phyloP scores from a whole-genome alignment of 2,329 filamentous ascomycete species.

The Sporothrix dimorphospora region DNA sequence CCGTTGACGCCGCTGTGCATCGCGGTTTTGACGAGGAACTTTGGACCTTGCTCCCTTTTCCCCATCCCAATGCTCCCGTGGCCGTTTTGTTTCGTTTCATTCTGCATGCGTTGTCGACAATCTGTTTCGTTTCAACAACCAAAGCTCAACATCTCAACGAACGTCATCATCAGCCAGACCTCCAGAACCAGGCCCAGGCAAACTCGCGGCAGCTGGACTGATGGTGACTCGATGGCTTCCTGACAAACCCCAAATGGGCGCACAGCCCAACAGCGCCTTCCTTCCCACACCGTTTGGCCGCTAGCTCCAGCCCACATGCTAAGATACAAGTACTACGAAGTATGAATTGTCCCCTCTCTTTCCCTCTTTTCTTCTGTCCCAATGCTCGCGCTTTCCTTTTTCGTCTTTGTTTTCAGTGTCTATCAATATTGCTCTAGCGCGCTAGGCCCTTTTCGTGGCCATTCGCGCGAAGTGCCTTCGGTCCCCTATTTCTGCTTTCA shows the following conservation, averaged over 20 bases:
- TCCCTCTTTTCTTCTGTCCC: not conserved
- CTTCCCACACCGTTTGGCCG: not conserved
- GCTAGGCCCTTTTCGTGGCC: conserved; percentile 19
- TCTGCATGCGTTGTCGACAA: too few species aligned
- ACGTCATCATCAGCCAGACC: not conserved
- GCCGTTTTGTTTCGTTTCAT: not conserved
- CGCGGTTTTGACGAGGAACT: not conserved
- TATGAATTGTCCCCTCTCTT: not conserved
- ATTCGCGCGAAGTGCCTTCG: not conserved
- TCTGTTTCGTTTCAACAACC: conserved; percentile 2
- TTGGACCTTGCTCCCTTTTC: not conserved
- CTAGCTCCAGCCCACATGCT: not conserved
- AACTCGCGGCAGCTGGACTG: too few species aligned
- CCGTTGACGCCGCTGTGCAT: not conserved
- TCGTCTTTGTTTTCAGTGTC: conserved; percentile 14
- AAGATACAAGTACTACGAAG: too few species aligned
- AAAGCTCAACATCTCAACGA: not conserved
- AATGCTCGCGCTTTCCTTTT: not conserved
- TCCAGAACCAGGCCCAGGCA: not conserved
- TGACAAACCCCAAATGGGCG: not conserved
- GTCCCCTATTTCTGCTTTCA: not conserved
- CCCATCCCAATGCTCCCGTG: not conserved
- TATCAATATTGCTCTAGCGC: conserved; percentile 2
- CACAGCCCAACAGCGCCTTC: conserved; percentile 9
- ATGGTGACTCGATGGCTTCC: not conserved